These are phyloP conservation scores for Myochromella boudieri DNA, from an alignment of 768 basidiomycete genomes.

Conservation along the genomic window DNA sequence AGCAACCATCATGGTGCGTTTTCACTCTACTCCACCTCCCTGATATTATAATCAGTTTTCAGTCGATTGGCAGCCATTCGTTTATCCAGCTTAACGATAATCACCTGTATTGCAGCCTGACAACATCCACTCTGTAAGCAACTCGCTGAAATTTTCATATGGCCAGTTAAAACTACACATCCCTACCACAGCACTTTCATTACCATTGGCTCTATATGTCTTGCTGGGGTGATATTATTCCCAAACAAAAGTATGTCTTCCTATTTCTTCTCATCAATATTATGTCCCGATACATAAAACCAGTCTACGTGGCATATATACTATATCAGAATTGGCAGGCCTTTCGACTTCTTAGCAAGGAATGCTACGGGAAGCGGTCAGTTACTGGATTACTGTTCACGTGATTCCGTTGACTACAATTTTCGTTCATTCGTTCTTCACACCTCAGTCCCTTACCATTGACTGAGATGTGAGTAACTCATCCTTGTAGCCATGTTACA, in stretches of 20 bases:
- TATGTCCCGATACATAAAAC: not conserved
- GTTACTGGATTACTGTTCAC: too few relatives aligned
- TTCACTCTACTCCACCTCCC: too few relatives aligned
- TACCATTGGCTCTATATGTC: too few relatives aligned
- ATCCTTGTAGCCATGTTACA: too few relatives aligned
- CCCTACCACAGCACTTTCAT: too few relatives aligned
- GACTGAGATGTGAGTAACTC: too few relatives aligned
- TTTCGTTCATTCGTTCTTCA: too few relatives aligned
- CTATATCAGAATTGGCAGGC: not conserved
- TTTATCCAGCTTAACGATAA: not conserved
- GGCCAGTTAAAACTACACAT: too few relatives aligned
- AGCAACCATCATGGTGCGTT: not conserved
- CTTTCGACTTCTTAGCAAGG: not conserved
- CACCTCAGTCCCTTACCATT: too few relatives aligned
- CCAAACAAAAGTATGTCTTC: not conserved
- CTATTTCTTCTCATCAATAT: not conserved
- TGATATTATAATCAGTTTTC: too few relatives aligned
- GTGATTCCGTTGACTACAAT: too few relatives aligned
- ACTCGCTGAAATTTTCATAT: not conserved
- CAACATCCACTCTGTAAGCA: constrained; percentile 2
- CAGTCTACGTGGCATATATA: not conserved
- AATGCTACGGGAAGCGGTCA: too few relatives aligned
- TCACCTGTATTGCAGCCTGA: constrained; percentile 1
- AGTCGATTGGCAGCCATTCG: not conserved
- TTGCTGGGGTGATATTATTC: not conserved